Percentiles rank a stretch among this genome's conserved stretches.
These are phyloP conservation scores for Apiospora phragmitis DNA, from an alignment of 2,329 filamentous ascomycete species.

Conservation along the genomic window DNA sequence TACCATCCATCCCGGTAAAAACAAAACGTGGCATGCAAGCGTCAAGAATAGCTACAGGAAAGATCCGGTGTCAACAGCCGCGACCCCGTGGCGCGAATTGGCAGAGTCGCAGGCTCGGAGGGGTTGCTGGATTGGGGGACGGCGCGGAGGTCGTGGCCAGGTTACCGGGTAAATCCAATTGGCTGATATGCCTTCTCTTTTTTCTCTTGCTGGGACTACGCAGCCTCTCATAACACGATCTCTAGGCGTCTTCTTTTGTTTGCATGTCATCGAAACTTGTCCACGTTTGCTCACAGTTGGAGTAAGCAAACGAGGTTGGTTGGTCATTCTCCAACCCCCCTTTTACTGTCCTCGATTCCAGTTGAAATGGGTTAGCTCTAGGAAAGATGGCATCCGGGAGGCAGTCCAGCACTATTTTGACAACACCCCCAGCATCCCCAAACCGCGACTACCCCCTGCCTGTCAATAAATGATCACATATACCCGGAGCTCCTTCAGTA, in stretches of 20 bases:
- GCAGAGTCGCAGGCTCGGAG: background rate
- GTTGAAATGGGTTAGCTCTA: background rate
- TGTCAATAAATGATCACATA: background rate
- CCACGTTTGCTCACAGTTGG: background rate
- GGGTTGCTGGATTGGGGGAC: conserved; percentile 10
- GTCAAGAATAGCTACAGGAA: background rate
- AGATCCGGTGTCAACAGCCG: conserved; percentile 9
- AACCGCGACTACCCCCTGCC: background rate
- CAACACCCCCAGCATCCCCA: background rate
- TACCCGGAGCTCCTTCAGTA: background rate
- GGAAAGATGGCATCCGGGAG: background rate
- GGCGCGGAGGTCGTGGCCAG: background rate
- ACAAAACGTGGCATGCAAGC: background rate
- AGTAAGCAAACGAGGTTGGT: background rate
- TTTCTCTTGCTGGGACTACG: background rate
- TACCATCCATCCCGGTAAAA: background rate
- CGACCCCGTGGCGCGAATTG: background rate
- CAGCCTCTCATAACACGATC: background rate
- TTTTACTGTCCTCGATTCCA: background rate
- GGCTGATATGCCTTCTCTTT: background rate
- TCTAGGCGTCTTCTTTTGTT: background rate
- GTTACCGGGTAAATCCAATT: conserved; percentile 12
- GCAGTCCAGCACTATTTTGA: background rate
- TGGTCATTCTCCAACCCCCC: background rate
- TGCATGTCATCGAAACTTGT: background rate